Conservation (phyloP, 2,329 filamentous ascomycete species). For the Trichoderma polysporum region DNA sequence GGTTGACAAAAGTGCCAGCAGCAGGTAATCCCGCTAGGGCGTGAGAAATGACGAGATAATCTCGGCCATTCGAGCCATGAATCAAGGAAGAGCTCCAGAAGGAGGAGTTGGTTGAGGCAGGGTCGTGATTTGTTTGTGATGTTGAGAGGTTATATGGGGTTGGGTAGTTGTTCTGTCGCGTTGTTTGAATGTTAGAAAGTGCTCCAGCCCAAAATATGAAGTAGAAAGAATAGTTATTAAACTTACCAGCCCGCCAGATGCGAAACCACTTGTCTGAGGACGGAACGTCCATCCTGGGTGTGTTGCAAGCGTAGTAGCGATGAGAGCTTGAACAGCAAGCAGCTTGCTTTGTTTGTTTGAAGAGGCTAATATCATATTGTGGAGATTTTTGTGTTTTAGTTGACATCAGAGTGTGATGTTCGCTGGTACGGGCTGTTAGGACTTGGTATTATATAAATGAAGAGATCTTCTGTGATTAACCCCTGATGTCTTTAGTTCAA, state of each 20-base stretch:
- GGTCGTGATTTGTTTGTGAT: neutral
- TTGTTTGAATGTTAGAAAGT: neutral
- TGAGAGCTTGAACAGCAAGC: neutral
- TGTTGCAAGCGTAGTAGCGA: neutral
- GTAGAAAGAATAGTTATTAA: neutral
- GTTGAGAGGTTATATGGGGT: conserved; percentile 3
- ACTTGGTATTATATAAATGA: neutral
- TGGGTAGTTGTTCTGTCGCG: neutral
- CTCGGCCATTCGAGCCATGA: conserved; percentile 10
- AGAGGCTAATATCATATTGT: neutral
- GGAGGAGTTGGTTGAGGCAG: neutral
- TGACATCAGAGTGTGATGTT: too few relatives aligned
- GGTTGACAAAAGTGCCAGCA: neutral
- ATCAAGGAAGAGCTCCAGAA: conserved; percentile 16
- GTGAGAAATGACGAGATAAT: conserved; percentile 6
- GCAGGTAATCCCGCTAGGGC: neutral
- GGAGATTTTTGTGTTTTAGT: neutral
- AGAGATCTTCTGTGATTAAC: too few relatives aligned
- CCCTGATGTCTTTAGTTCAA: too few relatives aligned
- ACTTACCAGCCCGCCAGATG: neutral
- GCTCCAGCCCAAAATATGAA: neutral
- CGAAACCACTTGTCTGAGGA: neutral
- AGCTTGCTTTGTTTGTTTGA: neutral
- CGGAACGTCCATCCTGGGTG: conserved; percentile 9
- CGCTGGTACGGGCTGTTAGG: neutral